A percentile compares a stretch with the other conserved stretches of the same genome.
These are phyloP conservation scores for Pythium biforme DNA, from an alignment of 352 stramenopile genomes.

Conservation along the genomic window DNA sequence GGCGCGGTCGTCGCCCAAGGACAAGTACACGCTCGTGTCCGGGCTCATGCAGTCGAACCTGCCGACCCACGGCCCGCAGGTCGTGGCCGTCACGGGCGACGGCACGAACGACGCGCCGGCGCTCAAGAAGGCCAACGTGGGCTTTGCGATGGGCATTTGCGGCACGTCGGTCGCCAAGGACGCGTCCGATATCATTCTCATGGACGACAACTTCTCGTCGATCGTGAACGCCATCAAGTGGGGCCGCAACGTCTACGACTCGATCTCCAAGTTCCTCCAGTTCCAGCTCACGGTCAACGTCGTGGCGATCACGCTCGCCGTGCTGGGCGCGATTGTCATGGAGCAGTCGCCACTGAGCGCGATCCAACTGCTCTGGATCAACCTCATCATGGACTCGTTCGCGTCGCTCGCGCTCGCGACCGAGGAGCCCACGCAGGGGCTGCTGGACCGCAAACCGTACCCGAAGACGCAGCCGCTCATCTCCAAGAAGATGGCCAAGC, in stretches of 20 bases:
- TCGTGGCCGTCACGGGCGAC: constrained; percentile 96
- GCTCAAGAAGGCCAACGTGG: constrained; percentile 96
- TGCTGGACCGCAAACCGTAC: constrained; percentile 93
- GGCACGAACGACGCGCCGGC: constrained; percentile 97
- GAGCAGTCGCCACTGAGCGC: constrained; percentile 90
- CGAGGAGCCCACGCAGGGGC: constrained; percentile 83
- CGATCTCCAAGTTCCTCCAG: constrained; percentile 97
- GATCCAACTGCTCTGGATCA: constrained; percentile 98
- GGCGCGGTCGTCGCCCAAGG: constrained; percentile 92
- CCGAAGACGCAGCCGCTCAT: constrained; percentile 91
- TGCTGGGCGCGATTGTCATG: constrained; percentile 84
- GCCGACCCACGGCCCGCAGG: constrained; percentile 74
- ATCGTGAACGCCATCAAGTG: constrained; percentile 79
- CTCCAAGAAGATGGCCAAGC: constrained; percentile 93
- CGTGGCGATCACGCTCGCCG: constrained; percentile 91
- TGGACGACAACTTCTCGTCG: constrained; percentile 93
- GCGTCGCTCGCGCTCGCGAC: constrained; percentile 95
- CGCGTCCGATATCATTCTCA: constrained; percentile 87
- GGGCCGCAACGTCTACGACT: constrained; percentile 86
- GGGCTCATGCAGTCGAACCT: constrained; percentile 88
- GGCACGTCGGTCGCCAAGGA: constrained; percentile 89
- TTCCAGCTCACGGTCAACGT: constrained; percentile 98
- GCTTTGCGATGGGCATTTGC: constrained; percentile 96
- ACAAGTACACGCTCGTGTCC: constrained; percentile 97
- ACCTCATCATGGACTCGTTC: constrained; percentile 99